A percentile compares a stretch with the other conserved stretches of the same genome.
These are phyloP conservation scores for Suillus sp. DNA, from an alignment of 768 basidiomycete species.

Conservation along the genomic window DNA sequence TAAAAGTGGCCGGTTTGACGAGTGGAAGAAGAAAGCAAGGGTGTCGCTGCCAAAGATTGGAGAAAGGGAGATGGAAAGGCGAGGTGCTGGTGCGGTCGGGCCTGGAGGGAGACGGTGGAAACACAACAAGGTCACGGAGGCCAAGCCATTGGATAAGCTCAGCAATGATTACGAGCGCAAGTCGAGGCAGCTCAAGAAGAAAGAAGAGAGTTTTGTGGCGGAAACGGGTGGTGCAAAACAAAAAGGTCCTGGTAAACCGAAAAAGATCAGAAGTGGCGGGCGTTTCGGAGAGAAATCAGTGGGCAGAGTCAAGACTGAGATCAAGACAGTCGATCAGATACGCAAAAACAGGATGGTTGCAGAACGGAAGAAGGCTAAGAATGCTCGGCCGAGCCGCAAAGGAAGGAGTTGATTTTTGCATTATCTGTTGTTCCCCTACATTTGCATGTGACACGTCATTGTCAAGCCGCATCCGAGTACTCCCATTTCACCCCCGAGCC, in stretches of 20 bases:
- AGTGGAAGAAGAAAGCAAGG: conserved; percentile 86
- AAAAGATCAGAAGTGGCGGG: conserved; percentile 37
- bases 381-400: conserved; percentile 66
- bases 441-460: conserved; percentile 7
- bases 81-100: conserved; percentile 27
- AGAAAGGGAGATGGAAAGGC: conserved; percentile 63
- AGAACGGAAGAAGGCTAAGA: conserved; percentile 74
- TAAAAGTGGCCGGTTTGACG: conserved; percentile 91
- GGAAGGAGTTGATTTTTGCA: conserved; percentile 26
- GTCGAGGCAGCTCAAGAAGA: conserved; percentile 61
- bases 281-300: conserved; percentile 62
- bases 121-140: conserved; percentile 62
- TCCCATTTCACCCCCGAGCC: conserved; percentile 83
- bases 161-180: conserved; percentile 76
- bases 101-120: conserved; percentile 65
- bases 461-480: conserved; percentile 49
- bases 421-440: conserved; percentile 13
- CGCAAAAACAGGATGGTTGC: conserved; percentile 67
- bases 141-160: conserved; percentile 80
- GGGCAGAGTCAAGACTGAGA: conserved; percentile 73
- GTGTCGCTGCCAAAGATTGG: conserved; percentile 80
- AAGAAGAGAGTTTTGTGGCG: conserved; percentile 37
- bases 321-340: conserved; percentile 88
- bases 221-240: conserved; percentile 29
- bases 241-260: conserved; percentile 34